Conservation (phyloP, 208 protist genomes). For the Trypanosoma lewisi region DNA sequence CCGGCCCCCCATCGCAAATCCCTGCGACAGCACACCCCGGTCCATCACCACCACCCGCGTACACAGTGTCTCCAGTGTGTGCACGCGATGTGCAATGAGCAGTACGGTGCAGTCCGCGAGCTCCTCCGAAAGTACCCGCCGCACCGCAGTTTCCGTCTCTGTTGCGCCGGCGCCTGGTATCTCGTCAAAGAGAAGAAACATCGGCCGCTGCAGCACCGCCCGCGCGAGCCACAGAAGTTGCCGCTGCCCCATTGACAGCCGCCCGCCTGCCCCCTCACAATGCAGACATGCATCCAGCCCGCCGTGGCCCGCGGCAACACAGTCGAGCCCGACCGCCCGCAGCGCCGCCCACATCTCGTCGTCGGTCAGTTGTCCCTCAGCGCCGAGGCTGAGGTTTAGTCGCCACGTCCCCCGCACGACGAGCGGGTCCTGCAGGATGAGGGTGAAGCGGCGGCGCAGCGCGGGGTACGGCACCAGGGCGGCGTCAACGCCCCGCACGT, state of each 20-base stretch:
- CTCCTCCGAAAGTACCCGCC: slow-evolving; percentile 75
- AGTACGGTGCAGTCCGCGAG: slow-evolving; percentile 92
- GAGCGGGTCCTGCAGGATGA: slow-evolving; percentile 98
- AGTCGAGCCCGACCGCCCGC: slow-evolving; percentile 36
- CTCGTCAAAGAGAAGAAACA: slow-evolving; percentile 96
- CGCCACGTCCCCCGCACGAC: slow-evolving; percentile 94
- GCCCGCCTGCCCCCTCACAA: slow-evolving; percentile 61
- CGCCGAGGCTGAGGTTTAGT: slow-evolving; percentile 89
- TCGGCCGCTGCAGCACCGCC: slow-evolving; percentile 88
- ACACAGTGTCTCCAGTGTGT: slow-evolving; percentile 89
- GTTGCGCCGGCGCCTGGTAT: slow-evolving; percentile 87
- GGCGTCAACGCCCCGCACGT: slow-evolving; percentile 93
- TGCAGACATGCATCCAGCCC: slow-evolving; percentile 40
- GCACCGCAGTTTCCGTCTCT: slow-evolving; percentile 79
- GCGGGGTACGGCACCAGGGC: slow-evolving; percentile 76
- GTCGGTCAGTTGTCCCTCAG: slow-evolving; percentile 23
- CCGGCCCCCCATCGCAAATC: neutral
- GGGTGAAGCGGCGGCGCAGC: slow-evolving; percentile 91
- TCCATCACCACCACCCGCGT: slow-evolving; percentile 83
- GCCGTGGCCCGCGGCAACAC: slow-evolving; percentile 31
- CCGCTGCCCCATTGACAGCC: slow-evolving; percentile 94
- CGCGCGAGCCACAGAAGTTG: slow-evolving; percentile 96
- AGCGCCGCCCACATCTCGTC: slow-evolving; percentile 51
- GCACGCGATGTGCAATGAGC: slow-evolving; percentile 93
- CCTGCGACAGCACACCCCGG: slow-evolving; percentile 21